Conservation (phyloP, 164 flowering plant species). For the Malania oleifera region DNA sequence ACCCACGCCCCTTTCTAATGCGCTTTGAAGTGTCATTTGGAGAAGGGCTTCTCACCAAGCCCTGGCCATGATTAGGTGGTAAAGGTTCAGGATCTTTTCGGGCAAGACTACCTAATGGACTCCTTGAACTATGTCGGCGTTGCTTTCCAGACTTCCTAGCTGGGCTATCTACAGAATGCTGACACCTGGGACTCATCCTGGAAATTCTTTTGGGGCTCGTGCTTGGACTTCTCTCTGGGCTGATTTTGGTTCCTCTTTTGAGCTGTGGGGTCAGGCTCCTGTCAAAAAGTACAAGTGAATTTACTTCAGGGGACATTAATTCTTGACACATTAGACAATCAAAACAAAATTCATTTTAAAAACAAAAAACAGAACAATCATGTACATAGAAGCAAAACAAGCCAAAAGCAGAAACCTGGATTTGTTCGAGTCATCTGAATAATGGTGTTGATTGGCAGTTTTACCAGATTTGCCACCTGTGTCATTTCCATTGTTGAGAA, state of each 20-base stretch:
- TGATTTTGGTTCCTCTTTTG: conserved; percentile 18
- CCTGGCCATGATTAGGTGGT: conserved; percentile 22
- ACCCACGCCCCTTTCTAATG: conserved; percentile 83
- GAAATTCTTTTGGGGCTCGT: conserved; percentile 30
- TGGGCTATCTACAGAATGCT: conserved; percentile 25
- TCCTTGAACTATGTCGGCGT: conserved; percentile 22
- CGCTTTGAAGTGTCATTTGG: conserved; percentile 60
- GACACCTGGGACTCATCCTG: conserved; percentile 20
- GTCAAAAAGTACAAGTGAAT: conserved; percentile 10
- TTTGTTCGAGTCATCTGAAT: conserved; percentile 33
- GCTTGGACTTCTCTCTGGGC: conserved; percentile 29
- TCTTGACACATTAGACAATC: too few species aligned
- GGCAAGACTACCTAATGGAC: conserved; percentile 30
- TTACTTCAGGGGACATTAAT: neutral
- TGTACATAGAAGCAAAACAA: neutral
- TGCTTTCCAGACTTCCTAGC: conserved; percentile 18
- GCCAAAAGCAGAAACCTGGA: conserved; percentile 43
- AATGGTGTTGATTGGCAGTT: conserved; percentile 14
- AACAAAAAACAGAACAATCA: neutral
- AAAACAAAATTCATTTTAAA: neutral
- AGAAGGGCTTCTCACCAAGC: conserved; percentile 43
- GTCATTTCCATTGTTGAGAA: conserved; percentile 35
- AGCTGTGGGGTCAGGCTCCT: conserved; percentile 42
- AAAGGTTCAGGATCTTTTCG: conserved; percentile 34
- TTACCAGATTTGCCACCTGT: conserved; percentile 20